A percentile compares a stretch with the other conserved stretches of the same genome.
These are phyloP conservation scores for Fraxinus pennsylvanica DNA, from an alignment of 257 asterid genomes.

Conservation along the genomic window DNA sequence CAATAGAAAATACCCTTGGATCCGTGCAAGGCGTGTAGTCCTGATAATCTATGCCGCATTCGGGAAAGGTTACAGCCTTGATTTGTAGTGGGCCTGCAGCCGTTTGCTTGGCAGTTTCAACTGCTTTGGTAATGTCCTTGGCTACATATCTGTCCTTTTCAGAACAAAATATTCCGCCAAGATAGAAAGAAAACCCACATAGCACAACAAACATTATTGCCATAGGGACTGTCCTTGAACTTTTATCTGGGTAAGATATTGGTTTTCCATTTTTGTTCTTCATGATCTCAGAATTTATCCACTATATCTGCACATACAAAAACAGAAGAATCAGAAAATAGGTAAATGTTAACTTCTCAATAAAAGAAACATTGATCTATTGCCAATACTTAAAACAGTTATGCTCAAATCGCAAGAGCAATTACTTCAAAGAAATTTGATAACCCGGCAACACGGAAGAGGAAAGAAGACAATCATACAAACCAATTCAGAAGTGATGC, in stretches of 20 bases:
- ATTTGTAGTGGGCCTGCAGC: conserved; percentile 53
- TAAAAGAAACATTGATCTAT: background rate
- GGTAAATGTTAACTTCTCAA: background rate
- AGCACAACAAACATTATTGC: conserved; percentile 69
- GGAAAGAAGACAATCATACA: background rate
- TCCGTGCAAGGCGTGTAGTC: conserved; percentile 99
- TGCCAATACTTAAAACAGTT: background rate
- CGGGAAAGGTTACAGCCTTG: conserved; percentile 61
- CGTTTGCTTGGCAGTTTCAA: conserved; percentile 38
- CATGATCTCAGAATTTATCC: conserved; percentile 52
- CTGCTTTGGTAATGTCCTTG: conserved; percentile 32
- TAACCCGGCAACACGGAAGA: background rate
- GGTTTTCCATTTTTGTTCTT: conserved; percentile 87
- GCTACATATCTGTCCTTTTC: conserved; percentile 50
- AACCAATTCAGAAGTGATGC: background rate
- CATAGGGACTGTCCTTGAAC: conserved; percentile 61
- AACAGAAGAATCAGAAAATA: background rate
- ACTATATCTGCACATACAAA: conserved; percentile 35
- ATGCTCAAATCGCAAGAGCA: background rate
- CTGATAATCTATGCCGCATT: conserved; percentile 70
- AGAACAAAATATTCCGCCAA: conserved; percentile 84
- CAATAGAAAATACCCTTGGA: conserved; percentile 60
- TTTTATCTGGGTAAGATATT: conserved; percentile 41
- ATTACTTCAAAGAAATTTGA: background rate
- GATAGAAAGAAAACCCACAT: conserved; percentile 94